Base-by-base conservation (phyloP, 2,329 filamentous ascomycete species). In the Talaromyces sp. region DNA sequence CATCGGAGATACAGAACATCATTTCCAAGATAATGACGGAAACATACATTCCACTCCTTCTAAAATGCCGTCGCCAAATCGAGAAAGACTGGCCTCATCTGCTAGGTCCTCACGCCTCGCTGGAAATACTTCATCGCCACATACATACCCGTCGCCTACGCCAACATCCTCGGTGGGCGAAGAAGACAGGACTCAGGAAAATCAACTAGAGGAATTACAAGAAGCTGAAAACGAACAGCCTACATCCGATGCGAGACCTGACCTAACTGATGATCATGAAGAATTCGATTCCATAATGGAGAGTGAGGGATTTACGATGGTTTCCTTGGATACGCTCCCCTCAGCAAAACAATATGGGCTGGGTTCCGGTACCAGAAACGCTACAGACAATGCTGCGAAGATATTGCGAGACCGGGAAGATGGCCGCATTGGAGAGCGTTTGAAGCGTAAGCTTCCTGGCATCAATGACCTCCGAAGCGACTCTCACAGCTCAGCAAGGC, bases 271-370 rank as follows among this genome's bases (percentile, higher is more conserved):
- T 24, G 73, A 76, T 16, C 70, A 77, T 48, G 66, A 68, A 35
- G 79, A 80, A 40, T 80, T 79, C 54, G 80, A 83, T 62, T 80
- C 80, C 1, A 80, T 83, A 17, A 72, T 83, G 57, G 80, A 83
- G 65, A 82, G 80, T 57, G 80, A 83, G 69, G 80, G 77, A 3
- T 83, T 83, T 55, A 83, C 79, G 52, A 82, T 83, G 79, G 80
- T 83, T 42, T 82, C 81, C 11, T 67, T 82, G 40, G 76, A 81
- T 52, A 80, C 80, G 3, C 66, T 83, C 19, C 78, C 78, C 5
- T 82, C 80, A 3, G 71, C 77, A 19, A 73, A 73, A 56, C 73
- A 78, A 56, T 70, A 75, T 51, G 63, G 70, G 2, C 67, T 74
- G 33, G 72, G 69, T 20, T 68, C 64, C 16, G 67, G 69, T 36